These are phyloP conservation scores for Dictyostelium capitatum DNA, from an alignment of 78 protist genomes.

Conservation along the genomic window DNA sequence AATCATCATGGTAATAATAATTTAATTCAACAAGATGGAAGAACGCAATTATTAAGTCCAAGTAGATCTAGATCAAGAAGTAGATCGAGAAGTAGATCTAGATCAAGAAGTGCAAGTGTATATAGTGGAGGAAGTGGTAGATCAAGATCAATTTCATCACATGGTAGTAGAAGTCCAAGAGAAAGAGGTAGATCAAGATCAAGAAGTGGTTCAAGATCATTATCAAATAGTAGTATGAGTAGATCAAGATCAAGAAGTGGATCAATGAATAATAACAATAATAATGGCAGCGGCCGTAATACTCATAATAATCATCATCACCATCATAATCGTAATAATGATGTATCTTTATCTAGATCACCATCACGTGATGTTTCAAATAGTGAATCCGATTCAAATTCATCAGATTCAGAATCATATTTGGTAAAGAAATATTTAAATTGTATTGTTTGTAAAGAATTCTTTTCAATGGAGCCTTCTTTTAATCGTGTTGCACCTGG, in stretches of 20 bases:
- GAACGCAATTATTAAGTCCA: slow-evolving; percentile 36
- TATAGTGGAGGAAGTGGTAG: slow-evolving; percentile 16
- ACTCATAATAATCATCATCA: not conserved
- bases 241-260: slow-evolving; percentile 14
- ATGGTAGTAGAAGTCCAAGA: not conserved
- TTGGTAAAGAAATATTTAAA: slow-evolving; percentile 4
- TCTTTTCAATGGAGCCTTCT: not conserved
- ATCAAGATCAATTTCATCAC: not conserved
- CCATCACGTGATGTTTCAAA: slow-evolving; percentile 30
- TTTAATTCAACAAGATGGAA: slow-evolving; percentile 17
- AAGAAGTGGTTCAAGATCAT: not conserved
- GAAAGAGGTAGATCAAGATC: not conserved
- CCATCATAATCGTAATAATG: not conserved
- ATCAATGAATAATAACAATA: not conserved
- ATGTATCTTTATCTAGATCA: slow-evolving; percentile 45
- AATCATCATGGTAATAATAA: slow-evolving; percentile 8
- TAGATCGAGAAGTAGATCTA: slow-evolving; percentile 12
- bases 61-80: slow-evolving; percentile 8
- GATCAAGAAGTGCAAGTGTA: slow-evolving; percentile 16
- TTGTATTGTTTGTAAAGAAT: slow-evolving; percentile 17
- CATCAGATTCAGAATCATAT: slow-evolving; percentile 48
- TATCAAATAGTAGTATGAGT: not conserved
- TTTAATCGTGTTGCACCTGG: slow-evolving; percentile 56
- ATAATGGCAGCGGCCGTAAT: not conserved
- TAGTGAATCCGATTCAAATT: slow-evolving; percentile 38